phyloP scores from a whole-genome alignment of 371 early-diverging fungal genomes.

The Choanephora cucurbitarum region DNA sequence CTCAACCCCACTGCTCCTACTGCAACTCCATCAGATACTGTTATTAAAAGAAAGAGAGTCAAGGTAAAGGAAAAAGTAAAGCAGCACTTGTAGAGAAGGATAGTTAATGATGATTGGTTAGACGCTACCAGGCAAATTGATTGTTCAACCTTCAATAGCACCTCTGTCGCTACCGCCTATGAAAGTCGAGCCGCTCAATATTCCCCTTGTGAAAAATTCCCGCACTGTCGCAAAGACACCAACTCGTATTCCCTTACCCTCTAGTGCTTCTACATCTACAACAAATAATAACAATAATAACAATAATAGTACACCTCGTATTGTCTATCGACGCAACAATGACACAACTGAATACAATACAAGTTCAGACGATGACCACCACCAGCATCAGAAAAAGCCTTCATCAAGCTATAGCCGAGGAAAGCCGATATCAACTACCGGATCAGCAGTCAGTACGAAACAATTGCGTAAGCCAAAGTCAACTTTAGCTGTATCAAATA shows the following conservation, averaged over 20 bases:
- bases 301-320: not conserved
- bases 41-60: constrained; percentile 39
- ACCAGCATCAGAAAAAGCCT: not conserved
- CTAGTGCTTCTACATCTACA: constrained; percentile 3
- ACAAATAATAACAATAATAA: not conserved
- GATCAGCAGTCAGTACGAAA: constrained; percentile 5
- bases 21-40: not conserved
- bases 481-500: constrained; percentile 6
- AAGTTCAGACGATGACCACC: constrained; percentile 12
- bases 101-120: constrained; percentile 4
- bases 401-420: no score
- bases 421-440: not conserved
- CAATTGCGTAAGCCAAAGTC: constrained; percentile 24
- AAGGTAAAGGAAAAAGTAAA: constrained; percentile 37
- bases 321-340: not conserved
- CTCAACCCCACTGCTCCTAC: constrained; percentile 2
- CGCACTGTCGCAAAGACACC: constrained; percentile 27
- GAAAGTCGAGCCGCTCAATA: constrained; percentile 45
- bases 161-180: constrained; percentile 49
- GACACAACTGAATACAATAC: not conserved
- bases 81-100: no score
- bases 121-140: constrained; percentile 50
- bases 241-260: constrained; percentile 30
- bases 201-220: constrained; percentile 13
- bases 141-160: constrained; percentile 35